Percentiles rank a stretch among this genome's conserved stretches.
Evolutionary conservation across 2,329 filamentous ascomycete species (phyloP).

Genomic region (Rutstroemia sp.): DNA sequence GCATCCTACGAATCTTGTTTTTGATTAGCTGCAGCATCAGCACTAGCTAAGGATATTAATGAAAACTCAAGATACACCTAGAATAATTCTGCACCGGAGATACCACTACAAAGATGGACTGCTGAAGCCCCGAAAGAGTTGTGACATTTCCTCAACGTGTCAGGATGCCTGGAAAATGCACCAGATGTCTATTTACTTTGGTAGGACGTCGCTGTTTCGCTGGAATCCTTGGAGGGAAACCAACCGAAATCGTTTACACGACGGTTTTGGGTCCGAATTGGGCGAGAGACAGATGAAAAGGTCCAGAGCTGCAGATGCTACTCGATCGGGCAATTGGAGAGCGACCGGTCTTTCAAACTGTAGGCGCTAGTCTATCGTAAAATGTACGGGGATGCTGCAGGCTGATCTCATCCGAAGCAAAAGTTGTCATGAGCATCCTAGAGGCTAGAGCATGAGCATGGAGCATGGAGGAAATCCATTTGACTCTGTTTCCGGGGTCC

Average conservation of each 20-base stretch:
- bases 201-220: background rate
- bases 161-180: background rate
- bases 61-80: background rate
- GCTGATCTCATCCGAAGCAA: conserved; percentile 3
- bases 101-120: background rate
- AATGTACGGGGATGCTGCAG: conserved; percentile 4
- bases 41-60: background rate
- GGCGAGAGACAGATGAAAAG: background rate
- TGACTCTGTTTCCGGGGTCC: background rate
- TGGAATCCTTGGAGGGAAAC: background rate
- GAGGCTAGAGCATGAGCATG: background rate
- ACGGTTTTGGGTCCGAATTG: background rate
- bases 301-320: conserved; percentile 3
- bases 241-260: background rate
- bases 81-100: background rate
- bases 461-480: background rate
- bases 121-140: background rate
- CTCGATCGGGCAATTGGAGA: background rate
- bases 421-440: background rate
- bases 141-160: background rate
- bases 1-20: background rate
- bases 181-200: background rate
- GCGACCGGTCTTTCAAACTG: background rate
- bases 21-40: background rate
- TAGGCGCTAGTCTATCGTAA: conserved; percentile 1